Evolutionary conservation across 2,329 filamentous ascomycete genomes (phyloP).

Genomic region (Septoria linicola): DNA sequence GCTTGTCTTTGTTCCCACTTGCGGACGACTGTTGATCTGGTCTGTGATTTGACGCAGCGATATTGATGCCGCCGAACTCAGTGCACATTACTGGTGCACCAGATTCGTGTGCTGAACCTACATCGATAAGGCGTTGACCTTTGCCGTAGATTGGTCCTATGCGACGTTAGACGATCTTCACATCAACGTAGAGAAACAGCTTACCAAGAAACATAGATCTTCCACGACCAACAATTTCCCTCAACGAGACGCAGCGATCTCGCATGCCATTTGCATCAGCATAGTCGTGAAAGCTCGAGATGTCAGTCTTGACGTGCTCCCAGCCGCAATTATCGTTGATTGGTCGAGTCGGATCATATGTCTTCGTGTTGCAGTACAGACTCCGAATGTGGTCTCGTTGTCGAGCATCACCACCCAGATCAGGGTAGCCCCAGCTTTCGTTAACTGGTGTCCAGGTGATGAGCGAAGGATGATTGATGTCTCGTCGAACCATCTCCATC

Average conservation of each 20-base stretch:
- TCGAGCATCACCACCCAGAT: constrained; percentile 55
- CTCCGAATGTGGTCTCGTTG: constrained; percentile 65
- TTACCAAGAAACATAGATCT: constrained; percentile 54
- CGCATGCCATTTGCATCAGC: constrained; percentile 57
- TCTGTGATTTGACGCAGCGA: constrained; percentile 50
- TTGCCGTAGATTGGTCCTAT: constrained; percentile 42
- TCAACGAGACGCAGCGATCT: constrained; percentile 54
- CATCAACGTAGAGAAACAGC: not conserved
- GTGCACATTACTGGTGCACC: constrained; percentile 64
- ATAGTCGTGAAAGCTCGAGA: constrained; percentile 70
- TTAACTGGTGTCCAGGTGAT: constrained; percentile 68
- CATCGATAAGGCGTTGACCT: constrained; percentile 39
- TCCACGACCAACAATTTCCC: constrained; percentile 57
- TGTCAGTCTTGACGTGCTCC: constrained; percentile 65
- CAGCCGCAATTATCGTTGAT: constrained; percentile 72
- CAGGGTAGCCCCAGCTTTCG: constrained; percentile 63
- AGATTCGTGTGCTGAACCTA: constrained; percentile 52
- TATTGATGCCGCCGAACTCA: constrained; percentile 69
- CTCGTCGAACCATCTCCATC: constrained; percentile 61
- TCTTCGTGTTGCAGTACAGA: constrained; percentile 64
- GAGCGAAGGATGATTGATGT: constrained; percentile 65
- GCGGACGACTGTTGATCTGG: constrained; percentile 15
- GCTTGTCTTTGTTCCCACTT: constrained; percentile 57
- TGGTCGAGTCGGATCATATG: constrained; percentile 61
- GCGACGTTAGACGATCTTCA: not conserved